A percentile compares a stretch with the other conserved stretches of the same genome.
These are phyloP conservation scores for Linnemannia zychae DNA, from an alignment of 192 early-diverging fungal genomes.

Conservation along the genomic window DNA sequence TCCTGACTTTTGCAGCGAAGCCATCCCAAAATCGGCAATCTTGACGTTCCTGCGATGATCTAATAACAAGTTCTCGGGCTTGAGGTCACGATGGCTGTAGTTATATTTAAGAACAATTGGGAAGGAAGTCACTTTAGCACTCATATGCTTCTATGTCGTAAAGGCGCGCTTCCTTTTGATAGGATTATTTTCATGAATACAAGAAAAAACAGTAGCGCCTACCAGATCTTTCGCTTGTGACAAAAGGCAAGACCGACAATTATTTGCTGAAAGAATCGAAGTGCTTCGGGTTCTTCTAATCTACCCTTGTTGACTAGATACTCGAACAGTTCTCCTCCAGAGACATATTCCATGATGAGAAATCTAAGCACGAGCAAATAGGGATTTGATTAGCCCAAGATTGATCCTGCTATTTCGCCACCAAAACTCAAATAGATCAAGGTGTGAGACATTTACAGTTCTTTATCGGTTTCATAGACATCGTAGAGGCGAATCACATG, in stretches of 20 bases:
- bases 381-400: not conserved
- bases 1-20: constrained; percentile 60
- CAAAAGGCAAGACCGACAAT: constrained; percentile 71
- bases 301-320: constrained; percentile 66
- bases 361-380: constrained; percentile 26
- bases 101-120: not conserved
- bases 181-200: not conserved
- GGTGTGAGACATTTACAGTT: constrained; percentile 41
- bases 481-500: constrained; percentile 65
- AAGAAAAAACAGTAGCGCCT: not conserved
- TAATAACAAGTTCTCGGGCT: constrained; percentile 72
- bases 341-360: constrained; percentile 78
- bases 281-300: constrained; percentile 58
- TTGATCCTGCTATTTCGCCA: not conserved
- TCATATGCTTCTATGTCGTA: not conserved
- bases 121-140: not conserved
- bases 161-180: not conserved
- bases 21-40: constrained; percentile 77
- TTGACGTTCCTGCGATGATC: constrained; percentile 63
- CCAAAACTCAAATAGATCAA: constrained; percentile 10
- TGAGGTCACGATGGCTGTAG: constrained; percentile 72
- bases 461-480: constrained; percentile 63
- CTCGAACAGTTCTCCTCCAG: constrained; percentile 86
- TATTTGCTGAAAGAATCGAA: constrained; percentile 69
- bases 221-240: constrained; percentile 71